Conservation (phyloP, 1,139 yeast genomes). For the Pichia sp. region DNA sequence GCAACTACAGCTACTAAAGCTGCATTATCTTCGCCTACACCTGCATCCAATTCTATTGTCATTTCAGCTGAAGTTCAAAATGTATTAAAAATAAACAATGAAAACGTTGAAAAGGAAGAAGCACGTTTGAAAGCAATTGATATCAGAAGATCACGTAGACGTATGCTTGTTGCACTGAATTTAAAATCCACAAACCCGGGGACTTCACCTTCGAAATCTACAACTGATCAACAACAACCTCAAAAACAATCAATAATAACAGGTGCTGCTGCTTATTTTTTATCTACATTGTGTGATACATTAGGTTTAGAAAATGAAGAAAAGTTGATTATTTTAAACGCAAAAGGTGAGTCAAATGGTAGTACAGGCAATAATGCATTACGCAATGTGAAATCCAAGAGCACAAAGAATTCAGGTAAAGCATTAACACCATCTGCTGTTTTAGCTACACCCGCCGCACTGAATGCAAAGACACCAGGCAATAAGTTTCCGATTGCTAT, state of each 20-base stretch:
- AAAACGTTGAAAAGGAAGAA: slow-evolving; percentile 26
- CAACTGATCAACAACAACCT: not conserved
- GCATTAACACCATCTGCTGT: slow-evolving; percentile 32
- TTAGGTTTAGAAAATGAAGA: slow-evolving; percentile 41
- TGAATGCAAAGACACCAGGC: slow-evolving; percentile 31
- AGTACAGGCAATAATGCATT: not conserved
- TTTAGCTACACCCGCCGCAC: slow-evolving; percentile 36
- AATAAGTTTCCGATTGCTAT: slow-evolving; percentile 18
- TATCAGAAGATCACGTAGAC: slow-evolving; percentile 34
- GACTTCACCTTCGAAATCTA: not conserved
- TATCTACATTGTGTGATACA: slow-evolving; percentile 46
- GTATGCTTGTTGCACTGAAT: slow-evolving; percentile 32
- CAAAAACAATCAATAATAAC: not conserved
- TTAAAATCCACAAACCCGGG: not conserved
- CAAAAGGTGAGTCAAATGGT: slow-evolving; percentile 3
- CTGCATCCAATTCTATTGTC: slow-evolving; percentile 1
- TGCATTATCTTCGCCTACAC: not conserved
- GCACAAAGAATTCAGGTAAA: slow-evolving; percentile 5
- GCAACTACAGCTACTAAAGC: not conserved
- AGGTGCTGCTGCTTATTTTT: slow-evolving; percentile 47
- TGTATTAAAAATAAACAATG: slow-evolving; percentile 27
- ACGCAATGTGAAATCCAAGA: slow-evolving; percentile 10
- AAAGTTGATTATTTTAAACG: slow-evolving; percentile 19
- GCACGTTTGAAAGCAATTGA: slow-evolving; percentile 22
- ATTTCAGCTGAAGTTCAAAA: slow-evolving; percentile 29